Base-by-base conservation (phyloP, 352 stramenopile species). In the Albugo candida region DNA sequence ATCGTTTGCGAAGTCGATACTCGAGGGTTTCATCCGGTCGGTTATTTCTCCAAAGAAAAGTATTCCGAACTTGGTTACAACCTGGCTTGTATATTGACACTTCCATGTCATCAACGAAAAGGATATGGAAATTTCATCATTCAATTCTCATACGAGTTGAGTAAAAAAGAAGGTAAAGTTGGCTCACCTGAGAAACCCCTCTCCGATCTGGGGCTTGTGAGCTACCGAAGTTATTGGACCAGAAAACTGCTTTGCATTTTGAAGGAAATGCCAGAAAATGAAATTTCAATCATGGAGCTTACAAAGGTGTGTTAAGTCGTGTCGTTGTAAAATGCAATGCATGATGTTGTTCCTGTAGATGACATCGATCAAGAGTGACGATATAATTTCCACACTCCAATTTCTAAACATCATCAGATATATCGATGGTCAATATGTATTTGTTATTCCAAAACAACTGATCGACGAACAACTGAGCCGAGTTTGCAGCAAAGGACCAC, bases 81-180 rank as follows among this genome's bases (percentile, higher is more conserved):
- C 63, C 64, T 99, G 31, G 95, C 96, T 27, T 99, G 96, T 64
- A 99, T 99, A 56, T 75, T 99, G 21, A 99, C 94, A 12, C 97
- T 99, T 61, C 96, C 96, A 14, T 96, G 96, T 61, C 96, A 97
- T 61, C 96, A 99, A 67, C 86, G 96, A 44, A 93, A 94, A 56
- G 95, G 96, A 27, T 99, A 98, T 65, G 96, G 96, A 39, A 98
- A 98, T 64, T 98, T 99, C 54, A 96, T 99, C 53, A 99, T 99
- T 59, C 93, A 87, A 50, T 88, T 99, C 41, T 97, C 83, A 11
- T 99, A 99, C 69, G 95, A 99, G 65, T 73, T 99, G 14, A 96
- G 86, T 56, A 99, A 99, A 67, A 85, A 92, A 38, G 95, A 99
- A 65, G 77, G 87, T 31, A 98, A 96, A 48, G 70, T 97, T 2